These are phyloP conservation scores for Thelonectria blattea DNA, from an alignment of 2,329 filamentous ascomycete species.

Conservation along the genomic window DNA sequence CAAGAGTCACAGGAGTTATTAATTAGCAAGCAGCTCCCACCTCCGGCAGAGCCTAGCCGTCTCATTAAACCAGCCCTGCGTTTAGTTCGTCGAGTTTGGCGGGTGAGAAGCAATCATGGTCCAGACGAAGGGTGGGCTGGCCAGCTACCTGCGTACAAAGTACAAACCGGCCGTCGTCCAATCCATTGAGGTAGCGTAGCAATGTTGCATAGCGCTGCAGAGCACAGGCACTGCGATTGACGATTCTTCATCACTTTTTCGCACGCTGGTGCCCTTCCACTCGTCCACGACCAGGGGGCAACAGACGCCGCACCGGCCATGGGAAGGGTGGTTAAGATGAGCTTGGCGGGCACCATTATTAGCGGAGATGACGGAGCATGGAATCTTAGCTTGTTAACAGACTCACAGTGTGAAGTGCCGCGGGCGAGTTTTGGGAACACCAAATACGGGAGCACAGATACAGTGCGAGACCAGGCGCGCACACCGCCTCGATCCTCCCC, in stretches of 20 bases:
- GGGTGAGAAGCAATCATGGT: neutral
- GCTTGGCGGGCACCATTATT: constrained; percentile 40
- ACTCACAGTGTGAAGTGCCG: neutral
- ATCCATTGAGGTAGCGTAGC: constrained; percentile 19
- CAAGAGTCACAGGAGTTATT: neutral
- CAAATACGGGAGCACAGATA: neutral
- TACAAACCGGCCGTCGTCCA: neutral
- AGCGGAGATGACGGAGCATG: constrained; percentile 41
- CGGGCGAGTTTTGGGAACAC: no score
- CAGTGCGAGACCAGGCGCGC: neutral
- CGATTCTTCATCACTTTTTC: constrained; percentile 7
- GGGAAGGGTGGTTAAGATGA: constrained; percentile 39
- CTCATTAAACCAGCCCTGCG: constrained; percentile 9
- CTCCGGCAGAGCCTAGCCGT: neutral
- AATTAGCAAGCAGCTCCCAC: neutral
- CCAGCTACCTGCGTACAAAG: neutral
- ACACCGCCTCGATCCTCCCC: constrained; percentile 34
- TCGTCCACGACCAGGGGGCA: constrained; percentile 26
- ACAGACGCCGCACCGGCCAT: constrained; percentile 36
- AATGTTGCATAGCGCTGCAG: constrained; percentile 11
- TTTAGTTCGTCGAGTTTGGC: constrained; percentile 7
- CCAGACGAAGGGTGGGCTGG: neutral
- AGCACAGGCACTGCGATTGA: constrained; percentile 20
- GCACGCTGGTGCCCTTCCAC: constrained; percentile 8
- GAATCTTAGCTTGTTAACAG: constrained; percentile 26